Evolutionary conservation across 2,329 filamentous ascomycete genomes (phyloP).

Genomic region (Botrytis fabae): DNA sequence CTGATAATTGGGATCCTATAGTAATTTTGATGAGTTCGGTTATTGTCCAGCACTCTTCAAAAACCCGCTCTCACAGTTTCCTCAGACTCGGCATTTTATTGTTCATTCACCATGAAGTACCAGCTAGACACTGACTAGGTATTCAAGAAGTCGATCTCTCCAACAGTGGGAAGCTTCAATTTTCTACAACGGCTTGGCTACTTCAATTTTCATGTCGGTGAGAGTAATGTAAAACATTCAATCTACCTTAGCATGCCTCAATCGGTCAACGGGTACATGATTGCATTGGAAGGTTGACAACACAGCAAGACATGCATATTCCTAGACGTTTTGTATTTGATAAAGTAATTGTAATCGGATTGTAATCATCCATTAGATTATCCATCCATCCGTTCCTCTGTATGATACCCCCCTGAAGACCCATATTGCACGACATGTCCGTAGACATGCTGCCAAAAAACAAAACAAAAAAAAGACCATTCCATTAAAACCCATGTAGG

Average conservation of each 20-base stretch:
- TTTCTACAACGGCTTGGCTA: not conserved
- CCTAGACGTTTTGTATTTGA: not conserved
- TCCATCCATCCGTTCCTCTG: constrained; percentile 19
- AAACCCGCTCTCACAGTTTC: too few relatives aligned
- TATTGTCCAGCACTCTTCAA: too few relatives aligned
- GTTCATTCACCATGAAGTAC: not conserved
- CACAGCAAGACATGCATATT: not conserved
- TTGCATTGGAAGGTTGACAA: not conserved
- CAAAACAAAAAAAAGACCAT: constrained; percentile 14
- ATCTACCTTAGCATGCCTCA: not conserved
- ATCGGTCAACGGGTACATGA: not conserved
- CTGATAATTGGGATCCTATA: too few relatives aligned
- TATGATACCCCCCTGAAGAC: constrained; percentile 17
- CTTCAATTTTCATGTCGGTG: constrained; percentile 2
- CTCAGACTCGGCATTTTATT: not conserved
- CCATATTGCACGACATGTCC: constrained; percentile 28
- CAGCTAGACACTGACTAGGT: not conserved
- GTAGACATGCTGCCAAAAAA: constrained; percentile 32
- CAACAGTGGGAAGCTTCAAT: not conserved
- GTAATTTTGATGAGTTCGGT: too few relatives aligned
- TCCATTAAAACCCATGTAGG: constrained; percentile 15
- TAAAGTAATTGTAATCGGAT: constrained; percentile 22
- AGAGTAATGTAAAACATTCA: not conserved
- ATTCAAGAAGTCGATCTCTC: not conserved
- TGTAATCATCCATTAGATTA: constrained; percentile 25